Evolutionary conservation across 768 basidiomycete genomes (phyloP), one percentile per base, ranked within the genome.

Genomic region (Lactarius sanguifluus): DNA sequence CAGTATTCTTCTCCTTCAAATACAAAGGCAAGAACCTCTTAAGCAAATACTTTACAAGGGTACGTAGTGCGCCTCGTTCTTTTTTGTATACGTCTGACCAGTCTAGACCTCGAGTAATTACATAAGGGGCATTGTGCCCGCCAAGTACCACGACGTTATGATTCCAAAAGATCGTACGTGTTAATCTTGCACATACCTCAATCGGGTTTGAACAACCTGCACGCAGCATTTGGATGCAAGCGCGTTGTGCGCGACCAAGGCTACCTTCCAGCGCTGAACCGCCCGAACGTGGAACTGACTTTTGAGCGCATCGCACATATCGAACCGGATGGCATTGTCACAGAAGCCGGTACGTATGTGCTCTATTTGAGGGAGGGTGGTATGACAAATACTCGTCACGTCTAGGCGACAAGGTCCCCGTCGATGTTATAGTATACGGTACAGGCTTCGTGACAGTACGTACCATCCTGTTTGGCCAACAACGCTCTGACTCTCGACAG

Each of bases 201-300:
- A 15, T 52, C 12, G 1, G 3, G 38, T 36, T 20, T 50, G 43
- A n/a, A 20, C 3, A 6, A 16, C 41, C 5, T 3, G 12, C 36
- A 36, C 56, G 8, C 52, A 85, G 84, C 81, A 47, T 79, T 82
- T 23, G 87, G 86, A 34, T 88, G 86, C 74, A 87, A 85, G 75
- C 81, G 87, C 45, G 81, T 87, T 28, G 82, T 88, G 28, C 79
- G 82, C 64, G 85, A 89, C 71, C 82, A 83, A 3, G 81, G 81
- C 34, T 88, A 86, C 72, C 80, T 89, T 18, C 72, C 79, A 16
- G 77, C 79, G 25, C 73, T 88, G 60, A 75, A 83, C 61, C 77
- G 76, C 57, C 77, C 83, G 1, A 88, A 89, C 72, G 82, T 88
- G 43, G 74, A 75, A 40, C 68, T 88, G 41, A 74, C 72, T 36